These are phyloP conservation scores for Stramenopiles sp. DNA, from an alignment of 352 stramenopile species.

Conservation along the genomic window DNA sequence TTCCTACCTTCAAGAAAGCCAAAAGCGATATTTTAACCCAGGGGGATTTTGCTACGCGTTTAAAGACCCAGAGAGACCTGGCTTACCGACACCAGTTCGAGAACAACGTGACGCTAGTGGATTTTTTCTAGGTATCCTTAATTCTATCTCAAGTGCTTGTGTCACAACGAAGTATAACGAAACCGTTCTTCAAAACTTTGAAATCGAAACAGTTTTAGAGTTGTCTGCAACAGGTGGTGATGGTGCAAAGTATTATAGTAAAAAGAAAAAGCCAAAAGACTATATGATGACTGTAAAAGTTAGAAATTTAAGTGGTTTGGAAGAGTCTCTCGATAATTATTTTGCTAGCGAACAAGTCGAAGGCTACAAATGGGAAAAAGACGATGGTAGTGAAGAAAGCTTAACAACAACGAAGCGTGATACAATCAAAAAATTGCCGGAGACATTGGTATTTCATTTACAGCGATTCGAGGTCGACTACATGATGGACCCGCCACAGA, in stretches of 20 bases:
- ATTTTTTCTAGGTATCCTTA: slow-evolving; percentile 69
- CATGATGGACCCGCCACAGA: slow-evolving; percentile 71
- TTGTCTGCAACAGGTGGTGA: too few species aligned
- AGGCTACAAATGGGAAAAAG: too few species aligned
- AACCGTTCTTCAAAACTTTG: too few species aligned
- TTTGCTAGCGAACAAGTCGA: slow-evolving; percentile 24
- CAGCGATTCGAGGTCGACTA: slow-evolving; percentile 88
- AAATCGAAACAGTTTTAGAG: too few species aligned
- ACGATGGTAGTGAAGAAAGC: too few species aligned
- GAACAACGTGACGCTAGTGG: slow-evolving; percentile 74
- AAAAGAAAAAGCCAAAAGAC: too few species aligned
- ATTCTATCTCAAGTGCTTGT: too few species aligned
- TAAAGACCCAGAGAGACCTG: slow-evolving; percentile 66
- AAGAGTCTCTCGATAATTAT: slow-evolving; percentile 27
- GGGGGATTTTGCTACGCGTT: slow-evolving; percentile 46
- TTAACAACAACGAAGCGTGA: slow-evolving; percentile 58
- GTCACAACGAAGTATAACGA: too few species aligned
- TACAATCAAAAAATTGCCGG: slow-evolving; percentile 58
- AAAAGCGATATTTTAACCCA: slow-evolving; percentile 57
- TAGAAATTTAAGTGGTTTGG: too few species aligned
- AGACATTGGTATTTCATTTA: slow-evolving; percentile 71
- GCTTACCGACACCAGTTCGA: slow-evolving; percentile 58
- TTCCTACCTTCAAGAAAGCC: slow-evolving; percentile 55
- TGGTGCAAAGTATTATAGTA: too few species aligned
- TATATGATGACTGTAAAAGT: too few species aligned